These are phyloP conservation scores for Aureobasidium sp. DNA, from an alignment of 2,329 filamentous ascomycete genomes.

Conservation along the genomic window DNA sequence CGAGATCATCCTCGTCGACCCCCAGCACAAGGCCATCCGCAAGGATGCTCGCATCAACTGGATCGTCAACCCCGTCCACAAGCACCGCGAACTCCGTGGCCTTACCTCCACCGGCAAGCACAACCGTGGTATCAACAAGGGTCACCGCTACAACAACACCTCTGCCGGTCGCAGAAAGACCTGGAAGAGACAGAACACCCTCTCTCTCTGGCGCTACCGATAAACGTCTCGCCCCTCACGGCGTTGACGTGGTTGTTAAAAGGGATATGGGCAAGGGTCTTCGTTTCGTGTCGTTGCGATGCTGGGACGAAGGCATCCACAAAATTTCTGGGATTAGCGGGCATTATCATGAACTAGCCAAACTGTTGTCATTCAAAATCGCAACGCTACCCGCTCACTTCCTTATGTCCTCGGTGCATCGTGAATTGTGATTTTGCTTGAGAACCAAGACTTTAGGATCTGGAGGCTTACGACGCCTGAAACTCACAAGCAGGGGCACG, in stretches of 20 bases:
- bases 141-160: constrained; percentile 99
- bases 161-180: constrained; percentile 96
- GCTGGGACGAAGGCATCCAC: constrained; percentile 8
- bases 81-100: constrained; percentile 98
- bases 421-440: neutral
- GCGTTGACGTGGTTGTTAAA: constrained; percentile 1
- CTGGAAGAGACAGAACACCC: constrained; percentile 99
- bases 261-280: neutral
- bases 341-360: constrained; percentile 12
- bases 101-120: constrained; percentile 99
- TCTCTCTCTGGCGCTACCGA: constrained; percentile 97
- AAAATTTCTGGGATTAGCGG: constrained; percentile 13
- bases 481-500: neutral
- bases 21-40: constrained; percentile 99
- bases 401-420: neutral
- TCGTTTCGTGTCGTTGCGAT: constrained; percentile 1
- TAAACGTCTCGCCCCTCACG: constrained; percentile 39
- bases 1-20: constrained; percentile 99
- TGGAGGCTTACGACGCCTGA: neutral
- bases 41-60: constrained; percentile 99
- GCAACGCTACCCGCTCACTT: constrained; percentile 12
- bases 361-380: constrained; percentile 10
- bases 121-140: constrained; percentile 98
- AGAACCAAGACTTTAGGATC: neutral
- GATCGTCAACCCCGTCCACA: constrained; percentile 99